Evolutionary conservation across 345 rosid genomes (phyloP).

Genomic region (Psidium friedrichsthalianum): DNA sequence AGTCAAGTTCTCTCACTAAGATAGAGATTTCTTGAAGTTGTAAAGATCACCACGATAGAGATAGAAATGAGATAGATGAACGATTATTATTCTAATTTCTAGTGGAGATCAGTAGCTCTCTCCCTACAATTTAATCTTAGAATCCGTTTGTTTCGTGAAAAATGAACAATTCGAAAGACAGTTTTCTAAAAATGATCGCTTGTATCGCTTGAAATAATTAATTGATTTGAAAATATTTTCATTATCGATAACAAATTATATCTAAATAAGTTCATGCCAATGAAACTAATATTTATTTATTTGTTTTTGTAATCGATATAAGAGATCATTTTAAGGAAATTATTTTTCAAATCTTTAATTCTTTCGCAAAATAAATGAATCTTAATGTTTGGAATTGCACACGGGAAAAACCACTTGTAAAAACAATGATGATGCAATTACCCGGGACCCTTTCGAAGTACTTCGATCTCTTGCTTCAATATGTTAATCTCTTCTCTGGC

Average conservation of each 20-base stretch:
- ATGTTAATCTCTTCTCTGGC: constrained; percentile 45
- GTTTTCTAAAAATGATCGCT: too few relatives aligned
- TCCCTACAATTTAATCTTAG: not conserved
- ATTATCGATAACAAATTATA: too few relatives aligned
- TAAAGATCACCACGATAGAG: not conserved
- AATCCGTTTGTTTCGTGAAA: too few relatives aligned
- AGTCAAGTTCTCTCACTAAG: not conserved
- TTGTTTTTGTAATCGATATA: too few relatives aligned
- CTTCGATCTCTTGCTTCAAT: constrained; percentile 67
- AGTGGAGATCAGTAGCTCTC: not conserved
- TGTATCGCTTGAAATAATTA: too few relatives aligned
- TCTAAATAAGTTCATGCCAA: too few relatives aligned
- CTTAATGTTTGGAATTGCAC: not conserved
- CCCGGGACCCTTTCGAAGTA: constrained; percentile 71
- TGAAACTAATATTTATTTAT: too few relatives aligned
- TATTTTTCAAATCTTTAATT: too few relatives aligned
- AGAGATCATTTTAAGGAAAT: too few relatives aligned
- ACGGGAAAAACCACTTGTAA: not conserved
- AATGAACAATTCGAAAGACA: too few relatives aligned
- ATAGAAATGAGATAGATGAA: not conserved
- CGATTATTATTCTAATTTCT: not conserved
- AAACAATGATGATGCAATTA: not conserved
- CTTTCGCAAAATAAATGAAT: too few relatives aligned
- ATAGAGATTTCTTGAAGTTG: not conserved
- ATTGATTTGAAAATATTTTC: too few relatives aligned